A percentile compares a stretch with the other conserved stretches of the same genome.
Conservation (phyloP, 352 stramenopile species). For the Pythium insidiosum region DNA sequence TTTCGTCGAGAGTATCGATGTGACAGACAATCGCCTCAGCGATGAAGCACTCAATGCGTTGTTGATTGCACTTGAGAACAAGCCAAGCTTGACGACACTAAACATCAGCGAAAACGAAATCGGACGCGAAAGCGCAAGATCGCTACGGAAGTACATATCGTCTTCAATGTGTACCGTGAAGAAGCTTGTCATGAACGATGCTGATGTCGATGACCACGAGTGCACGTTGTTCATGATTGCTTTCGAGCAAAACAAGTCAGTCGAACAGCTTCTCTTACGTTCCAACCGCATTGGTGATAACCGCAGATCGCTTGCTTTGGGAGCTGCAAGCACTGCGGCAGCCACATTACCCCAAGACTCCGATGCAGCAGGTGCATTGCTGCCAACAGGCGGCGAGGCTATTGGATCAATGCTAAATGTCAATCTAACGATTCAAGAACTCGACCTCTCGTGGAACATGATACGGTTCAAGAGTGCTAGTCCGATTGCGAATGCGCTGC, state of each 20-base stretch:
- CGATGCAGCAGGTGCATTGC: slow-evolving; percentile 24
- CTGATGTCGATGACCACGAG: slow-evolving; percentile 54
- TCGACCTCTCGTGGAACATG: slow-evolving; percentile 86
- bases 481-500: slow-evolving; percentile 37
- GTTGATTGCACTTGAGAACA: slow-evolving; percentile 54
- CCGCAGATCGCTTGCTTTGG: slow-evolving; percentile 10
- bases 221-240: slow-evolving; percentile 60
- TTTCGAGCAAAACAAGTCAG: slow-evolving; percentile 70
- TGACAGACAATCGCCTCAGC: slow-evolving; percentile 45
- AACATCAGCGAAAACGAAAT: slow-evolving; percentile 62
- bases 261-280: slow-evolving; percentile 47
- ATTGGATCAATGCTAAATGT: slow-evolving; percentile 75
- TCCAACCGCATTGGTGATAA: slow-evolving; percentile 72
- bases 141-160: slow-evolving; percentile 48
- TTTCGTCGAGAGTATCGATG: slow-evolving; percentile 59
- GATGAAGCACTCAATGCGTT: slow-evolving; percentile 41
- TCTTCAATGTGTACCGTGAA: slow-evolving; percentile 56
- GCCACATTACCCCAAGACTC: slow-evolving; percentile 10
- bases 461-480: slow-evolving; percentile 28
- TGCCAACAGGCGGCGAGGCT: slow-evolving; percentile 57
- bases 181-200: slow-evolving; percentile 39
- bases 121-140: slow-evolving; percentile 26
- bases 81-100: slow-evolving; percentile 46
- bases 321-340: neutral
- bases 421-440: slow-evolving; percentile 55